These are phyloP conservation scores for Trichoderma asperellum DNA, from an alignment of 2,329 filamentous ascomycete species.

Conservation along the genomic window DNA sequence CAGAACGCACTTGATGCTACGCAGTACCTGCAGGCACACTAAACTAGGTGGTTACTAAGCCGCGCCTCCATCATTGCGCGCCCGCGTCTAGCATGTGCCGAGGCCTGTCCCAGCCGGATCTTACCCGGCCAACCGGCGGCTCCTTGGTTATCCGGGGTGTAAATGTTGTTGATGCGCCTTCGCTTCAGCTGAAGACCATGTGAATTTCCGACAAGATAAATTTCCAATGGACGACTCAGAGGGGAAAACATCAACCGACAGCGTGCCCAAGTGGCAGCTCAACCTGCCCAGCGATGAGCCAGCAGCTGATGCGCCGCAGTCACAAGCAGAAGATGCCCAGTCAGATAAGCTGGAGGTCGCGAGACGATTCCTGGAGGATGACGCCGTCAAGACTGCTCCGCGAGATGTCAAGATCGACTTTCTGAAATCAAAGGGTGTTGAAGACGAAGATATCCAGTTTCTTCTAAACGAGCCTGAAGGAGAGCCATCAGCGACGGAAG, in stretches of 20 bases:
- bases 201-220: conserved; percentile 10
- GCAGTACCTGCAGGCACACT: not conserved
- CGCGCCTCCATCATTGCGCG: conserved; percentile 3
- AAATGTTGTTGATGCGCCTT: conserved; percentile 10
- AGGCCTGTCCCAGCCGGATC: conserved; percentile 29
- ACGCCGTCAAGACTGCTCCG: conserved; percentile 69
- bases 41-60: not conserved
- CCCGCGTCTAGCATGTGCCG: conserved; percentile 26
- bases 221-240: conserved; percentile 42
- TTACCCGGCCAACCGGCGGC: conserved; percentile 28
- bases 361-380: conserved; percentile 74
- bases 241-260: conserved; percentile 34
- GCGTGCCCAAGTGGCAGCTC: conserved; percentile 43
- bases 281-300: conserved; percentile 27
- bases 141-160: not conserved
- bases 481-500: not conserved
- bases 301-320: conserved; percentile 30
- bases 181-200: conserved; percentile 12
- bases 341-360: conserved; percentile 63
- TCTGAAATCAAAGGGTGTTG: conserved; percentile 75
- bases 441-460: conserved; percentile 66
- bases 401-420: conserved; percentile 76
- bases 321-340: conserved; percentile 30
- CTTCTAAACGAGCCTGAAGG: conserved; percentile 53
- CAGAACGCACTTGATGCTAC: not conserved